phyloP scores from a whole-genome alignment of 805 yeast species.

The Candida sithepensis region DNA sequence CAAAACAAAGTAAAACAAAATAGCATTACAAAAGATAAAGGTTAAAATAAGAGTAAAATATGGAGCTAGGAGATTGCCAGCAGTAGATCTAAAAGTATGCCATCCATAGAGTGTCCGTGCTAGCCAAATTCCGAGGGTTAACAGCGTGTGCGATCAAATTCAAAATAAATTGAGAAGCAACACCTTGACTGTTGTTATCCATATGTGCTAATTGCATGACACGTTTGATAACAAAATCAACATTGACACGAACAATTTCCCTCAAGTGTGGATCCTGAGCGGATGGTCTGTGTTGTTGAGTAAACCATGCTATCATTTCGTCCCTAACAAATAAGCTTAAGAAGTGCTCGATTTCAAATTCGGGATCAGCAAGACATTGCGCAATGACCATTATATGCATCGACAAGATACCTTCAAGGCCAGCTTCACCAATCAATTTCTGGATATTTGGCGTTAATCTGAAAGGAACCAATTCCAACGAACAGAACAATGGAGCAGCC shows the following conservation, averaged over 20 bases:
- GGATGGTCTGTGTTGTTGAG: constrained; percentile 77
- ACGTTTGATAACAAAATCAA: constrained; percentile 76
- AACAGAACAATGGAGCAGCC: constrained; percentile 80
- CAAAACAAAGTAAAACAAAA: too few species aligned
- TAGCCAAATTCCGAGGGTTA: constrained; percentile 88
- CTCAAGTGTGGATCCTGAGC: constrained; percentile 81
- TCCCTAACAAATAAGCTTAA: constrained; percentile 93
- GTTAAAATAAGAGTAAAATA: constrained; percentile 1
- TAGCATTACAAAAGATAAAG: not conserved
- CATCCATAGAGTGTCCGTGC: constrained; percentile 92
- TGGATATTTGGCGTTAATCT: constrained; percentile 95
- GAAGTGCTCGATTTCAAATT: constrained; percentile 86
- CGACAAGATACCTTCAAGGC: constrained; percentile 86
- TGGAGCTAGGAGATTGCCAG: not conserved
- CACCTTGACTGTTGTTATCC: constrained; percentile 55
- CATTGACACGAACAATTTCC: constrained; percentile 85
- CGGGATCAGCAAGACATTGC: constrained; percentile 85
- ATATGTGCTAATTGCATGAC: constrained; percentile 66
- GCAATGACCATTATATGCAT: constrained; percentile 83
- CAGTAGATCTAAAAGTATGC: constrained; percentile 61
- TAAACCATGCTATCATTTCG: constrained; percentile 92
- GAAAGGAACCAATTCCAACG: constrained; percentile 93
- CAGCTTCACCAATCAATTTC: constrained; percentile 89
- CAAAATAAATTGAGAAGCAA: constrained; percentile 83
- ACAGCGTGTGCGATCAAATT: constrained; percentile 94